phyloP scores from a whole-genome alignment of 345 rosid genomes.

The Ceriops tagal region DNA sequence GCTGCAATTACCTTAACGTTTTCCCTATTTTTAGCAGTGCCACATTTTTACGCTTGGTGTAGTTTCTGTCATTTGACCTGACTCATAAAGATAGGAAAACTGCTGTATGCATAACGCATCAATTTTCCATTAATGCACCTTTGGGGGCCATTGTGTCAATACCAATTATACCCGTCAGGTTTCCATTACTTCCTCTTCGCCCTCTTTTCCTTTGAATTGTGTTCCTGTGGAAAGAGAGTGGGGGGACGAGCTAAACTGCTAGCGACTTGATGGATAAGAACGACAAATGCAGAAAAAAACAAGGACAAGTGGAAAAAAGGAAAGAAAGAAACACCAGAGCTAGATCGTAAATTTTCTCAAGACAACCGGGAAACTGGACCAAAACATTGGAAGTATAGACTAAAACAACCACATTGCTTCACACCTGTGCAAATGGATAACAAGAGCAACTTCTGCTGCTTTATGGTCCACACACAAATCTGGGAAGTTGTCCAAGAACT shows the following conservation, averaged over 20 bases:
- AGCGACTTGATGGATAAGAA: neutral
- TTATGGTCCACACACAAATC: neutral
- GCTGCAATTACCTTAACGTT: neutral
- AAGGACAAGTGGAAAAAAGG: neutral
- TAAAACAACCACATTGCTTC: conserved; percentile 22
- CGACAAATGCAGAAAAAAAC: neutral
- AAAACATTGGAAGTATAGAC: conserved; percentile 34
- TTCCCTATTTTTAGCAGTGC: neutral
- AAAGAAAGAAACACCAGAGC: neutral
- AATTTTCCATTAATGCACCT: no score
- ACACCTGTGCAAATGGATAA: neutral
- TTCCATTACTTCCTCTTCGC: no score
- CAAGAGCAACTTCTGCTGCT: conserved; percentile 16
- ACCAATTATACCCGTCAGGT: no score
- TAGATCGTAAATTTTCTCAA: neutral
- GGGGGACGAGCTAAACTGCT: neutral
- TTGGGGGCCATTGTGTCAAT: no score
- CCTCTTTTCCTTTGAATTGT: no score
- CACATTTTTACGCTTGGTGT: neutral
- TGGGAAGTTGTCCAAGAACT: neutral
- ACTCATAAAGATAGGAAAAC: no score
- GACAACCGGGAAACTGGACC: conserved; percentile 22
- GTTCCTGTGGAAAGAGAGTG: no score
- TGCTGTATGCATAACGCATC: no score
- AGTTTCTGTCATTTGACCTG: no score